phyloP scores from a whole-genome alignment of 2,329 filamentous ascomycete genomes.

The Elsinoe australis region DNA sequence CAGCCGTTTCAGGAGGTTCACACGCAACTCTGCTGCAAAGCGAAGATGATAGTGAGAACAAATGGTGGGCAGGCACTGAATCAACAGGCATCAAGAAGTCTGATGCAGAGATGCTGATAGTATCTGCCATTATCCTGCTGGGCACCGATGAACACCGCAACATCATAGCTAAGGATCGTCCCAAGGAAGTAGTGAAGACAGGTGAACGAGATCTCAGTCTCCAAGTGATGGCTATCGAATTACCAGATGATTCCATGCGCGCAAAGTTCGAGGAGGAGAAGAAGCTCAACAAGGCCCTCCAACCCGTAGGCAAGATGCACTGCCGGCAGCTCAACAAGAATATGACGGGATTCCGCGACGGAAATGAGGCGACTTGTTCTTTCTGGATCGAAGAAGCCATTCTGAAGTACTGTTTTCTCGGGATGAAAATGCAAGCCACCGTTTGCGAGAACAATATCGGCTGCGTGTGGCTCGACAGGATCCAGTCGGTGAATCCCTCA shows the following conservation, averaged over 20 bases:
- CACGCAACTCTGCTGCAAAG: slow-evolving; percentile 31
- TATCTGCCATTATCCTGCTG: slow-evolving; percentile 19
- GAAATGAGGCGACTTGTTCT: slow-evolving; percentile 42
- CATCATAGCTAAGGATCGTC: slow-evolving; percentile 32
- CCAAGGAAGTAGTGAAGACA: slow-evolving; percentile 43
- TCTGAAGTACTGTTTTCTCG: slow-evolving; percentile 51
- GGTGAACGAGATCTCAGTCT: slow-evolving; percentile 50
- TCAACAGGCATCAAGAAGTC: neutral
- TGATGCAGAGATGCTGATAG: slow-evolving; percentile 16
- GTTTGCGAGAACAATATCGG: slow-evolving; percentile 28
- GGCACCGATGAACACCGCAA: slow-evolving; percentile 31
- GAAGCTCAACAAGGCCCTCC: slow-evolving; percentile 35
- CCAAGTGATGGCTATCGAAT: slow-evolving; percentile 50
- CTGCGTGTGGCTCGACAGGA: slow-evolving; percentile 32
- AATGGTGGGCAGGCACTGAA: slow-evolving; percentile 34
- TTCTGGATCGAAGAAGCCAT: slow-evolving; percentile 63
- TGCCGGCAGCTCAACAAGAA: slow-evolving; percentile 42
- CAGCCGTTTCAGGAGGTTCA: slow-evolving; percentile 56
- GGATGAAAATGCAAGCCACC: slow-evolving; percentile 42
- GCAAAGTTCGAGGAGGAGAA: slow-evolving; percentile 42
- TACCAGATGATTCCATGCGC: slow-evolving; percentile 38
- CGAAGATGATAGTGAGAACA: slow-evolving; percentile 33
- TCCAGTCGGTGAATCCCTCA: slow-evolving; percentile 35
- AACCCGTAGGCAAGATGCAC: slow-evolving; percentile 46
- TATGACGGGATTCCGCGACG: slow-evolving; percentile 30